Evolutionary conservation across 495 filamentous ascomycete genomes (phyloP).

Genomic region (Hypomontagnella monticulosa): DNA sequence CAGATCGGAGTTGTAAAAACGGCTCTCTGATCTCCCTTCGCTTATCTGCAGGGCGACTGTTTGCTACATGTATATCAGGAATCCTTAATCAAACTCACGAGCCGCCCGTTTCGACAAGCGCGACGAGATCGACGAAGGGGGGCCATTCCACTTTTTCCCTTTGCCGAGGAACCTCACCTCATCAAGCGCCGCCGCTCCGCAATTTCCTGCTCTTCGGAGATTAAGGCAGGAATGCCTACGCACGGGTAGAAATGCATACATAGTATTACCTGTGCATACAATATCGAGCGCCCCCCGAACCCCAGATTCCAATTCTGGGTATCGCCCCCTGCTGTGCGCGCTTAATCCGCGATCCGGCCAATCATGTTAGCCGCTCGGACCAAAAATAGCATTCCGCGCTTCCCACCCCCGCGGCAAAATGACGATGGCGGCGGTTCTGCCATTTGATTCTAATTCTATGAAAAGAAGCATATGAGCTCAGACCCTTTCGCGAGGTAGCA

Average conservation of each 20-base stretch:
- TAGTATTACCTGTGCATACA: not conserved
- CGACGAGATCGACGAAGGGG: not conserved
- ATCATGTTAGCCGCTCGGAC: not conserved
- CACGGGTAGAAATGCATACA: not conserved
- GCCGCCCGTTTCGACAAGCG: constrained; percentile 41
- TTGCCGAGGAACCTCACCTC: not conserved
- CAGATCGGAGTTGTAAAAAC: not conserved
- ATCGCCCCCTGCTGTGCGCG: constrained; percentile 10
- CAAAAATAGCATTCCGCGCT: constrained; percentile 25
- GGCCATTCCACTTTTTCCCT: not conserved
- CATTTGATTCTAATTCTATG: not conserved
- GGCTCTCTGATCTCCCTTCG: not conserved
- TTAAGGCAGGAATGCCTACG: constrained; percentile 2
- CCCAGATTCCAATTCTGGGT: constrained; percentile 16
- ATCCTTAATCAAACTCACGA: constrained; percentile 11
- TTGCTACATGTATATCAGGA: not conserved
- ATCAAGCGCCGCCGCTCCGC: constrained; percentile 27
- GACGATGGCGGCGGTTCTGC: constrained; percentile 7
- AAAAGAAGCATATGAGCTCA: constrained; percentile 18
- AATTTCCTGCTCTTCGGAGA: not conserved
- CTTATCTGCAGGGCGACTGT: constrained; percentile 14
- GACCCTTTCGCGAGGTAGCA: not conserved
- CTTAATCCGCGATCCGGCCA: constrained; percentile 20
- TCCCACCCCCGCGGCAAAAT: constrained; percentile 6
- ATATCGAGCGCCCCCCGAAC: constrained; percentile 3